These are phyloP conservation scores for Pythium apleroticum DNA, from an alignment of 352 stramenopile species.

Conservation along the genomic window DNA sequence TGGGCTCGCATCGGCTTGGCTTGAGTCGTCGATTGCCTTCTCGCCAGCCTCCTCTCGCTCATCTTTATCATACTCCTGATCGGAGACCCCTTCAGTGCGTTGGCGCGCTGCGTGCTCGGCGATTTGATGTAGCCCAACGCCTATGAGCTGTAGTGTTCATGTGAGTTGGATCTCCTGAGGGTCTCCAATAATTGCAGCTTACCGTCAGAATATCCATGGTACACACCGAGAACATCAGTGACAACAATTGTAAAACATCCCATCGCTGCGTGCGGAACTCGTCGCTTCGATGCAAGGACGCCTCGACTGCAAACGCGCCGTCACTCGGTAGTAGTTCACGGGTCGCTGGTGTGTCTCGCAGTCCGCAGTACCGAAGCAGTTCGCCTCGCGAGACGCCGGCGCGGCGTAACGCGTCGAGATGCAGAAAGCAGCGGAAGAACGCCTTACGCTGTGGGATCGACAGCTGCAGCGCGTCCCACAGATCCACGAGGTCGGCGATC, in stretches of 20 bases:
- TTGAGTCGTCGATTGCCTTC: neutral
- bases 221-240: constrained; percentile 58
- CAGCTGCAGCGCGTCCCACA: constrained; percentile 54
- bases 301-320: constrained; percentile 19
- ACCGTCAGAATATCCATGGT: constrained; percentile 40
- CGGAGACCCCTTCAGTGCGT: neutral
- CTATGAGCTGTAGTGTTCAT: neutral
- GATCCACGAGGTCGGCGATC: constrained; percentile 57
- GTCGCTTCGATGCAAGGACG: constrained; percentile 39
- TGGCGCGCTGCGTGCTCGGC: neutral
- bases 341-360: constrained; percentile 37
- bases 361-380: constrained; percentile 55
- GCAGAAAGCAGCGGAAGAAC: constrained; percentile 64
- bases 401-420: constrained; percentile 58
- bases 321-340: constrained; percentile 37
- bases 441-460: constrained; percentile 52
- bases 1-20: neutral
- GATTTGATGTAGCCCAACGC: constrained; percentile 10
- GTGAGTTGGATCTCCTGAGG: neutral
- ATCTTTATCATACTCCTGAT: neutral
- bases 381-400: constrained; percentile 49
- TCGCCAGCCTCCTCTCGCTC: neutral
- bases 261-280: constrained; percentile 37
- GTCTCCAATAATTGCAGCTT: neutral
- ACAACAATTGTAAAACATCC: constrained; percentile 60